Base-by-base conservation (phyloP, 495 filamentous ascomycete species). In the Pseudoneurospora amorphoporcata region DNA sequence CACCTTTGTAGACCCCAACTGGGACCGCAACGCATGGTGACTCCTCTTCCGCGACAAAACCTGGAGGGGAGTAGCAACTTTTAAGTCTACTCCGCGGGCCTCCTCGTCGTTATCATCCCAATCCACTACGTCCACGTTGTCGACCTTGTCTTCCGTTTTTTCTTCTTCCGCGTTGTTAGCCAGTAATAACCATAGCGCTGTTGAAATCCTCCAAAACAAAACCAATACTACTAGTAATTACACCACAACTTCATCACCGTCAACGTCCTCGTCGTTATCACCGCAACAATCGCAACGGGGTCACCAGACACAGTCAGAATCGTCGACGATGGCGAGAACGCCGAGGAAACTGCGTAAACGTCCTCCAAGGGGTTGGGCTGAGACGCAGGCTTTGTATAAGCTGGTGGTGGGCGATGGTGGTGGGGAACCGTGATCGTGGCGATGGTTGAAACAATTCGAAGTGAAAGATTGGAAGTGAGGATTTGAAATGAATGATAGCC, bases 11-110 rank as follows among this genome's bases (percentile, higher is more conserved):
- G 90, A 92, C 80, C 90, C 90, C 8, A 92, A 91, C 81, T 93
- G 91, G 91, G 91, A 93, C 80, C 85, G 90, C 69, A 91, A 91
- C 77, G 89, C 90, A n/a, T 93, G 91, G 91, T 92, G 83, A 86
- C 80, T 77, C 74, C 53, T 61, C 53, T 61, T 61, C 53, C 53
- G 53, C 53, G 29, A 40, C 10, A 40, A 61, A 61, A 32, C 6
- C 53, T 61, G 53, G 23, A 23, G 23, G 53, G 53, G 53, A 61
- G 53, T 35, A 40, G 39, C 0, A 35, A 76, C 74, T 23, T 23
- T 1, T 1, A 77, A 74, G 75, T 82, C 78, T 75, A 4, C 45
- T 9, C 72, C 68, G 73, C 68, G 75, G 32, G 75, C 69, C 68
- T 68, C 71, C 32, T 73, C 76, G 53, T 73, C 79, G 47, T 71